Conservation (phyloP, 495 filamentous ascomycete species). For the Aspergillus taichungensis region DNA sequence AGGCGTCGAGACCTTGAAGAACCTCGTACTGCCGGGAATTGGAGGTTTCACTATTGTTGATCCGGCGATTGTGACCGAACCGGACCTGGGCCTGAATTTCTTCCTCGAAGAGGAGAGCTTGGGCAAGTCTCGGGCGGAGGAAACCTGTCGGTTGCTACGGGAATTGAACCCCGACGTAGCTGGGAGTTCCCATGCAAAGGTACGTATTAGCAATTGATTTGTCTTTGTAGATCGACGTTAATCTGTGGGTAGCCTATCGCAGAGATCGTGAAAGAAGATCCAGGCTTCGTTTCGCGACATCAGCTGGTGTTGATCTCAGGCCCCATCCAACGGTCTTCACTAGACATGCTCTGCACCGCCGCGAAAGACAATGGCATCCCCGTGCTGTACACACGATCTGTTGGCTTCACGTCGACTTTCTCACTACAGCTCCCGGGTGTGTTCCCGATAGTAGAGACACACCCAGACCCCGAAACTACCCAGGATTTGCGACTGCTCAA, state of each 20-base stretch:
- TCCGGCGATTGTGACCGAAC: slow-evolving; percentile 61
- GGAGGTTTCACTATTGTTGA: slow-evolving; percentile 94
- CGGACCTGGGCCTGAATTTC: slow-evolving; percentile 92
- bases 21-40: slow-evolving; percentile 86
- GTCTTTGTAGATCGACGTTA: neutral
- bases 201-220: slow-evolving; percentile 4
- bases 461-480: slow-evolving; percentile 79
- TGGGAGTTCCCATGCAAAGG: slow-evolving; percentile 49
- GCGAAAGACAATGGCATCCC: slow-evolving; percentile 57
- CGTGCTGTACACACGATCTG: slow-evolving; percentile 72
- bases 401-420: slow-evolving; percentile 85
- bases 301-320: slow-evolving; percentile 69
- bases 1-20: slow-evolving; percentile 91
- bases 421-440: slow-evolving; percentile 61
- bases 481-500: slow-evolving; percentile 78
- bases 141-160: slow-evolving; percentile 62
- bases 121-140: slow-evolving; percentile 72
- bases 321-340: slow-evolving; percentile 51
- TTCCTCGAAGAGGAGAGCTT: slow-evolving; percentile 75
- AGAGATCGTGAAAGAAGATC: slow-evolving; percentile 30
- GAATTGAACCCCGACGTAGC: slow-evolving; percentile 96
- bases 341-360: slow-evolving; percentile 50
- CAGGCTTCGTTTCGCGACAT: slow-evolving; percentile 45
- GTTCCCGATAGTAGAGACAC: slow-evolving; percentile 94
- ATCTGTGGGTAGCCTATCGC: slow-evolving; percentile 23